phyloP scores from a whole-genome alignment of 768 basidiomycete genomes.

The Austroboletus festivus region DNA sequence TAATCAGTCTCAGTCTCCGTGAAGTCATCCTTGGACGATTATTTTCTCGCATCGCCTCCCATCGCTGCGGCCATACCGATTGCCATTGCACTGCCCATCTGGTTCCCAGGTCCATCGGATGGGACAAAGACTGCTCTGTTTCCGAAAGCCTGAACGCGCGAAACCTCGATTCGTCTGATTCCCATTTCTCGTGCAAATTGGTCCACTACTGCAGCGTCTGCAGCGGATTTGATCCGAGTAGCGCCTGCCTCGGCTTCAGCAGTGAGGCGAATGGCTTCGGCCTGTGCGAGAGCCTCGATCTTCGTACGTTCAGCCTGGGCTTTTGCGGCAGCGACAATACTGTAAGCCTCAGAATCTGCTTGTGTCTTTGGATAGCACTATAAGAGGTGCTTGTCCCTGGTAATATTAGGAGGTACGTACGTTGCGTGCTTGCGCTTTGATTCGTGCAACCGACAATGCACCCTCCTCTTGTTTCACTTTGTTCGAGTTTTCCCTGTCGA shows the following conservation, averaged over 20 bases:
- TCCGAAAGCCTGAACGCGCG: constrained; percentile 63
- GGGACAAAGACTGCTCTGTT: constrained; percentile 68
- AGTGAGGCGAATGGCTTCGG: constrained; percentile 71
- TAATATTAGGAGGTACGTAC: constrained; percentile 25
- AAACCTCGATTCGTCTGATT: constrained; percentile 61
- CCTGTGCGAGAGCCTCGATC: constrained; percentile 75
- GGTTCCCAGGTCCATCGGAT: constrained; percentile 53
- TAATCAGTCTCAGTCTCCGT: too few relatives aligned
- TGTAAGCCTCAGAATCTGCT: constrained; percentile 76
- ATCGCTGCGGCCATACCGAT: constrained; percentile 69
- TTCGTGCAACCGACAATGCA: constrained; percentile 68
- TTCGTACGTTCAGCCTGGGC: constrained; percentile 62
- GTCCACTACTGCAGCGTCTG: constrained; percentile 60
- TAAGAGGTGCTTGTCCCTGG: constrained; percentile 4
- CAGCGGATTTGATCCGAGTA: constrained; percentile 57
- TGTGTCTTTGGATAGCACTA: constrained; percentile 41
- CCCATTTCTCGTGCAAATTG: constrained; percentile 77
- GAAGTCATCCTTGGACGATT: neutral
- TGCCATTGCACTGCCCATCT: constrained; percentile 61
- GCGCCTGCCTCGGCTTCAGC: constrained; percentile 76
- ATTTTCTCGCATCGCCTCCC: constrained; percentile 36
- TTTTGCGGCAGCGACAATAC: constrained; percentile 68
- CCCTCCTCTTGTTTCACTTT: constrained; percentile 86
- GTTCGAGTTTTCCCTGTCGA: constrained; percentile 84
- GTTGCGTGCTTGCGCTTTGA: constrained; percentile 64